phyloP scores from a whole-genome alignment of 1,284 basidiomycete genomes.

The Irpex sp. region DNA sequence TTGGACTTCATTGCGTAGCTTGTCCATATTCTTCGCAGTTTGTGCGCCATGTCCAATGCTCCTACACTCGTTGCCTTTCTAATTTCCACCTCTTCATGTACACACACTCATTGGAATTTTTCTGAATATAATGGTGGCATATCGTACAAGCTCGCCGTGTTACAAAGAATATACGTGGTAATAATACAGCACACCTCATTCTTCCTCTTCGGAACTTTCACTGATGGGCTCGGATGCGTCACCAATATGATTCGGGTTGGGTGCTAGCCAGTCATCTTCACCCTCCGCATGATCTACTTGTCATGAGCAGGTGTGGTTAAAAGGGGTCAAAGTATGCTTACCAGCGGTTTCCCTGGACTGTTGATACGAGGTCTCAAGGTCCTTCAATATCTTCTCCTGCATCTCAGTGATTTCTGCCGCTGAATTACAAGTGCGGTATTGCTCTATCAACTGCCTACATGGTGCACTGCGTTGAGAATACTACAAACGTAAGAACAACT shows the following conservation, averaged over 20 bases:
- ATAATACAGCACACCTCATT: not conserved
- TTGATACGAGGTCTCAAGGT: conserved; percentile 64
- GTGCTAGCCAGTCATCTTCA: conserved; percentile 48
- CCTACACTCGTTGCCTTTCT: not conserved
- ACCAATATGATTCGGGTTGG: conserved; percentile 46
- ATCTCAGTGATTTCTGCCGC: conserved; percentile 60
- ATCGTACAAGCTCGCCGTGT: not conserved
- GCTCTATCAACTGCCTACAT: conserved; percentile 57
- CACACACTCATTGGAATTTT: not conserved
- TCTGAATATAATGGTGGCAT: not conserved
- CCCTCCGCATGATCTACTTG: conserved; percentile 15
- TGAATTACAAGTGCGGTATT: conserved; percentile 68
- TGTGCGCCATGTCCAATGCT: conserved; percentile 1
- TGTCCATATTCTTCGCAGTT: not conserved
- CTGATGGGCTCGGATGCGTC: conserved; percentile 11
- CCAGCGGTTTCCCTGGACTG: conserved; percentile 51
- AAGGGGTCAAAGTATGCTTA: conserved; percentile 18
- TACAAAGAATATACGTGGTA: too few relatives aligned
- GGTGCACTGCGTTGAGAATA: not conserved
- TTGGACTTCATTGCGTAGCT: not conserved
- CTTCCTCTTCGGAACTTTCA: not conserved
- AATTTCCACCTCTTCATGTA: not conserved
- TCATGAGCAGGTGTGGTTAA: too few relatives aligned
- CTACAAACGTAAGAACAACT: not conserved
- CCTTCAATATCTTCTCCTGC: conserved; percentile 73